These are phyloP conservation scores for Candolleomyces aberdarensis DNA, from an alignment of 768 basidiomycete species.

Conservation along the genomic window DNA sequence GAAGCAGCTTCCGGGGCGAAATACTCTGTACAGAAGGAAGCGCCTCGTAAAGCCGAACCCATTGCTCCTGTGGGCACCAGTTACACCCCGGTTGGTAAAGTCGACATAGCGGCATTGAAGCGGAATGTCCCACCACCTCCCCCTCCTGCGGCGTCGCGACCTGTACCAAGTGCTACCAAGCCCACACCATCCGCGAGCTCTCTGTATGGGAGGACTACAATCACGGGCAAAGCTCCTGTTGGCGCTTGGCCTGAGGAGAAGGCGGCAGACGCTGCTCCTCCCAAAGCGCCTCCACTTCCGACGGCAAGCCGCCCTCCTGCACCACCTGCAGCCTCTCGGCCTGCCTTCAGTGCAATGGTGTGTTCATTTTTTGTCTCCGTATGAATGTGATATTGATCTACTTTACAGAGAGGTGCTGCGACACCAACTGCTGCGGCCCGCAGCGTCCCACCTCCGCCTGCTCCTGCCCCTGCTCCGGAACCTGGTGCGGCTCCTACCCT, in stretches of 20 bases:
- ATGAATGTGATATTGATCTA: not conserved
- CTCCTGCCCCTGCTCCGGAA: conserved; percentile 14
- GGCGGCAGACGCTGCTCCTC: conserved; percentile 28
- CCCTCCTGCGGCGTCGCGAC: conserved; percentile 42
- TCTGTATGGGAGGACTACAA: conserved; percentile 37
- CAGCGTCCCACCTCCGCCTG: conserved; percentile 14
- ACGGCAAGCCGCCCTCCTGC: conserved; percentile 47
- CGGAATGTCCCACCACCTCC: conserved; percentile 38
- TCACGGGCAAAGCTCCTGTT: conserved; percentile 39
- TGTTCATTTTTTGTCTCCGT: conserved; percentile 1
- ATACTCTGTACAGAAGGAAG: conserved; percentile 82
- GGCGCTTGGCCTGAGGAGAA: conserved; percentile 62
- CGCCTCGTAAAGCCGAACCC: conserved; percentile 68
- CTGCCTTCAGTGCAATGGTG: conserved; percentile 35
- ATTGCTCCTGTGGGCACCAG: conserved; percentile 79
- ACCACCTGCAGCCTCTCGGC: conserved; percentile 30
- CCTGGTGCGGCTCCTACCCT: conserved; percentile 28
- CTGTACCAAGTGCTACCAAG: conserved; percentile 42
- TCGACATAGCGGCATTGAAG: conserved; percentile 63
- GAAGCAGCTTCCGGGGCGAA: conserved; percentile 87
- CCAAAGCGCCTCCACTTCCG: conserved; percentile 36
- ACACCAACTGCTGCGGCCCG: conserved; percentile 17
- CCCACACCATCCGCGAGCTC: conserved; percentile 39
- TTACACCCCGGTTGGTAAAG: conserved; percentile 73
- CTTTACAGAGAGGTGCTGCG: conserved; percentile 9